These are phyloP conservation scores for Salix udensis DNA, from an alignment of 345 rosid species.

Conservation along the genomic window DNA sequence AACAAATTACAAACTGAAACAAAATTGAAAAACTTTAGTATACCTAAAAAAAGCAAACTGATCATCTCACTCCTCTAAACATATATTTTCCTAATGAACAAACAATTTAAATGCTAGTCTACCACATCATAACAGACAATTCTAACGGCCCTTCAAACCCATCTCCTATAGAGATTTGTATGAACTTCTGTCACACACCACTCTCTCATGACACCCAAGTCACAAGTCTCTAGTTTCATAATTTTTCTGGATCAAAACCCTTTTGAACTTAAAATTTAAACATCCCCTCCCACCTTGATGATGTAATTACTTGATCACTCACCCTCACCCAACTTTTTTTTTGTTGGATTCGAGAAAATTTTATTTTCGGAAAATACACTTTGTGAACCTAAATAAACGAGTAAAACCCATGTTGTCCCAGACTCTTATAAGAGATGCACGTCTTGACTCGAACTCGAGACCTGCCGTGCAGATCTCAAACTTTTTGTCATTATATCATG, in stretches of 20 bases:
- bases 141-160: background rate
- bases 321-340: background rate
- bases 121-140: background rate
- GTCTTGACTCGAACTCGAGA: too few species aligned
- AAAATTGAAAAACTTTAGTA: too few species aligned
- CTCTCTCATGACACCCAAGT: background rate
- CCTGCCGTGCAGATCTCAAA: too few species aligned
- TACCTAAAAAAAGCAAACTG: background rate
- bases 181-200: background rate
- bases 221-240: background rate
- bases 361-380: too few species aligned
- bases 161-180: background rate
- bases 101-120: background rate
- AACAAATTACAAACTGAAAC: fast-evolving
- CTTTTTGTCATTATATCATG: too few species aligned
- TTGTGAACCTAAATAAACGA: too few species aligned
- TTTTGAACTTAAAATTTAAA: background rate
- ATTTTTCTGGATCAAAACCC: background rate
- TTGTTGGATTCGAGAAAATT: too few species aligned
- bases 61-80: too few species aligned
- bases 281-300: too few species aligned
- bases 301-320: background rate
- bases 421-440: fast-evolving
- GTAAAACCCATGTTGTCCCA: fast-evolving
- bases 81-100: background rate